A percentile compares a stretch with the other conserved stretches of the same genome.
Conservation (phyloP, 1,284 basidiomycete genomes). For the Ganoderma leucocontextum region DNA sequence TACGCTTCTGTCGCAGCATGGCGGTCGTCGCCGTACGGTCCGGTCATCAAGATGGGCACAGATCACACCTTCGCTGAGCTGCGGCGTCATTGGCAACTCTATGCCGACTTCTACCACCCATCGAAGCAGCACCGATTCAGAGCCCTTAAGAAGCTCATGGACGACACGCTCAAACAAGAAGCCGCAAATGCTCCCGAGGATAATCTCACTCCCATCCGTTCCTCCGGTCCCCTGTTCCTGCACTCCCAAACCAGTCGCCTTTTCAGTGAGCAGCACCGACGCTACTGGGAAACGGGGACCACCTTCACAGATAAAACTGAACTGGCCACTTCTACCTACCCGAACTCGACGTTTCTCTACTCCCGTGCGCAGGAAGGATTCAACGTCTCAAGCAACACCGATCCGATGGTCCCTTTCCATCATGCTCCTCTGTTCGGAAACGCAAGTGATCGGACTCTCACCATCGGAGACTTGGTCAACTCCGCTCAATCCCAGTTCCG, state of each 20-base stretch:
- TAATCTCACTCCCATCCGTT: not conserved
- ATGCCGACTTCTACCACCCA: conserved; percentile 28
- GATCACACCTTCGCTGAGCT: conserved; percentile 51
- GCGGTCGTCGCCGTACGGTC: conserved; percentile 51
- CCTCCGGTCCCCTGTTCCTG: not conserved
- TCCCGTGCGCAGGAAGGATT: conserved; percentile 51
- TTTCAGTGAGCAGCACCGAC: not conserved
- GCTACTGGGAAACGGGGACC: conserved; percentile 54
- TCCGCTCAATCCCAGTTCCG: conserved; percentile 45
- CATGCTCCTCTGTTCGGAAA: conserved; percentile 48
- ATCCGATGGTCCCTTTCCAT: conserved; percentile 58
- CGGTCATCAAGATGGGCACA: conserved; percentile 48
- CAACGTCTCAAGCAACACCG: conserved; percentile 54
- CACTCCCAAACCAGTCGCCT: not conserved
- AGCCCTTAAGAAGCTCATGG: conserved; percentile 31
- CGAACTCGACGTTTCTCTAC: conserved; percentile 61
- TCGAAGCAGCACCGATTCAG: conserved; percentile 20
- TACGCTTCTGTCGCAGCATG: conserved; percentile 50
- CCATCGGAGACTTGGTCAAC: conserved; percentile 38
- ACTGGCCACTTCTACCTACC: conserved; percentile 39
- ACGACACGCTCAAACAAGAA: not conserved
- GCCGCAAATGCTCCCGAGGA: not conserved
- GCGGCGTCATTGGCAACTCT: conserved; percentile 49
- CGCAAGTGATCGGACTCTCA: conserved; percentile 19
- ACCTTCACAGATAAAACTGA: conserved; percentile 43